Base-by-base conservation (phyloP, 805 yeast species). In the Tetrapisispora fleetii region DNA sequence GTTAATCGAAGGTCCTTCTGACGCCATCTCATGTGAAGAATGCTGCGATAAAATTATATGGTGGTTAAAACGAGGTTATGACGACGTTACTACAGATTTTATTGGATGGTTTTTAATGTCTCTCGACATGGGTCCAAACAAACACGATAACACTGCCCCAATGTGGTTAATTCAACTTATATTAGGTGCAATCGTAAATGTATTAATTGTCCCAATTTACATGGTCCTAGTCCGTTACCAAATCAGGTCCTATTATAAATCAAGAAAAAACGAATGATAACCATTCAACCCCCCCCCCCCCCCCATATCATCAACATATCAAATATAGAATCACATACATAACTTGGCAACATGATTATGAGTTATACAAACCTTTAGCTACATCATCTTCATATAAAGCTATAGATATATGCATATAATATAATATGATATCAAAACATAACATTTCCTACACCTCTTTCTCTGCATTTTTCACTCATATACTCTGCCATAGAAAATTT, bases 1-100 rank as follows among this genome's bases (percentile, higher is more conserved):
- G 54, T 67, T 67, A 32, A 87, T 93, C 33, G 99, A 93, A 65
- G 99, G 98, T 1, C 74, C 95, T 1, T 83, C 95, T 4, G 63
- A 59, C 4, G 80, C 96, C 1, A 81, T 87, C 9, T 58, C 80
- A 1, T 82, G 85, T 9, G 81, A 76, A 17, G 70, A 71, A 41
- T 88, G 95, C 58, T 83, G 91, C 10, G 70, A 72, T 18, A 71
- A 75, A 9, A 74, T 93, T 1, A 57, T 87, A 16, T 65, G 67
- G 48, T 68, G 75, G 52, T 67, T 93, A 30, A 72, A 73, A 27
- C 62, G 66, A 17, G 97, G 97, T 1, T 75, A 80, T 47, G 82
- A 83, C 49, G 80, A 83, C 45, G 72, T 90, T 10, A 81, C 80
- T 45, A 91, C 97, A 0, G 99, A 93, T 64, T 67, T 78, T 17